Conservation (phyloP, 257 asterid genomes). For the Solanum dulcamara region DNA sequence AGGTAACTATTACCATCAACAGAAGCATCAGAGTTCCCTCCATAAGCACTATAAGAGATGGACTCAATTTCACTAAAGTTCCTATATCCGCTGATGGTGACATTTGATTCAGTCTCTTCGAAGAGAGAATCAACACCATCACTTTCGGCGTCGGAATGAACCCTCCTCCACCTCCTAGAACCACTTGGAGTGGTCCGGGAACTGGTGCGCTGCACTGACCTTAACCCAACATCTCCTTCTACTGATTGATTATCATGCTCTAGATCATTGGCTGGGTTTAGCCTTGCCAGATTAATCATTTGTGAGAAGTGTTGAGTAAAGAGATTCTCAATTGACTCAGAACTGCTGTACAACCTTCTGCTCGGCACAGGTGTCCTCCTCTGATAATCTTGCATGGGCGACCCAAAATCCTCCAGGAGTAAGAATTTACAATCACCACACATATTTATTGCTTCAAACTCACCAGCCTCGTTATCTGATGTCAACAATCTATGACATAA, state of each 20-base stretch:
- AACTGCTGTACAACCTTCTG: constrained; percentile 38
- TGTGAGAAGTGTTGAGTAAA: constrained; percentile 56
- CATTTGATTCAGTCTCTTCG: constrained; percentile 68
- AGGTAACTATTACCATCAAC: constrained; percentile 47
- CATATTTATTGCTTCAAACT: constrained; percentile 32
- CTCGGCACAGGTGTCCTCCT: constrained; percentile 22
- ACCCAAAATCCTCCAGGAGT: constrained; percentile 55
- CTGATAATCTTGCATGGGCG: constrained; percentile 36
- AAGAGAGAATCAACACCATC: constrained; percentile 65
- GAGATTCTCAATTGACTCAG: constrained; percentile 51
- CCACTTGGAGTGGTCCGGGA: constrained; percentile 51
- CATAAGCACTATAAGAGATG: constrained; percentile 43
- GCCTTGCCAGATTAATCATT: constrained; percentile 41
- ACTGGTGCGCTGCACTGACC: constrained; percentile 26
- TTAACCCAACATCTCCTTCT: constrained; percentile 33
- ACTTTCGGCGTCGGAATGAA: constrained; percentile 63
- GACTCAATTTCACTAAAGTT: constrained; percentile 48
- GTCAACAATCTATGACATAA: constrained; percentile 41
- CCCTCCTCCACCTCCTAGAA: constrained; percentile 63
- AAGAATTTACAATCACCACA: constrained; percentile 81
- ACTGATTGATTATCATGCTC: constrained; percentile 38
- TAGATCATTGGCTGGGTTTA: constrained; percentile 17
- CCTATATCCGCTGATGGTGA: constrained; percentile 61
- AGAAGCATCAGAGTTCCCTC: constrained; percentile 71
- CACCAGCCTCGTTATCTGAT: constrained; percentile 28